Conservation (phyloP, 305 asterid genomes). For the Solanum hybrid region DNA sequence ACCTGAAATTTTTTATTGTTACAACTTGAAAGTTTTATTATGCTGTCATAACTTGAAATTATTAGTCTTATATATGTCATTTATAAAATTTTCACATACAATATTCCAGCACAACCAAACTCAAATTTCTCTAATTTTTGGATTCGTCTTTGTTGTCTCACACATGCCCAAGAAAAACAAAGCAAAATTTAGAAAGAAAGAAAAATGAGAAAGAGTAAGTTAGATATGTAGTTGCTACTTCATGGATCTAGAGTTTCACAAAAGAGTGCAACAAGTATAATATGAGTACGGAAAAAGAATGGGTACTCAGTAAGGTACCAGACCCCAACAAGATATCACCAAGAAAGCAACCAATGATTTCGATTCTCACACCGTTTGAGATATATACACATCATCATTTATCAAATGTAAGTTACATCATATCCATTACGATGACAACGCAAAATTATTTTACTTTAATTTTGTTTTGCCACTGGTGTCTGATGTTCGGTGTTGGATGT, state of each 20-base stretch:
- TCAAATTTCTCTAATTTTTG: neutral
- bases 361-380: neutral
- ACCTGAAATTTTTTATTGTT: too few species aligned
- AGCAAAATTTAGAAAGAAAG: neutral
- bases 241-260: neutral
- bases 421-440: neutral
- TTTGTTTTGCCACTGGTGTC: too few species aligned
- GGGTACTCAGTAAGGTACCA: neutral
- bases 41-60: too few species aligned
- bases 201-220: neutral
- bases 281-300: neutral
- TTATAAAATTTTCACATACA: neutral
- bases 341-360: neutral
- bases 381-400: neutral
- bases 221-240: neutral
- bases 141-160: neutral
- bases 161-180: neutral
- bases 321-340: neutral
- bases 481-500: neutral
- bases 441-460: too few species aligned
- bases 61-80: too few species aligned
- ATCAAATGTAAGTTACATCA: neutral
- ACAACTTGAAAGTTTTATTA: too few species aligned
- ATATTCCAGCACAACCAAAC: neutral
- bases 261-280: neutral